A percentile compares a stretch with the other conserved stretches of the same genome.
These are phyloP conservation scores for Penstemon davidsonii DNA, from an alignment of 257 asterid species.

Conservation along the genomic window DNA sequence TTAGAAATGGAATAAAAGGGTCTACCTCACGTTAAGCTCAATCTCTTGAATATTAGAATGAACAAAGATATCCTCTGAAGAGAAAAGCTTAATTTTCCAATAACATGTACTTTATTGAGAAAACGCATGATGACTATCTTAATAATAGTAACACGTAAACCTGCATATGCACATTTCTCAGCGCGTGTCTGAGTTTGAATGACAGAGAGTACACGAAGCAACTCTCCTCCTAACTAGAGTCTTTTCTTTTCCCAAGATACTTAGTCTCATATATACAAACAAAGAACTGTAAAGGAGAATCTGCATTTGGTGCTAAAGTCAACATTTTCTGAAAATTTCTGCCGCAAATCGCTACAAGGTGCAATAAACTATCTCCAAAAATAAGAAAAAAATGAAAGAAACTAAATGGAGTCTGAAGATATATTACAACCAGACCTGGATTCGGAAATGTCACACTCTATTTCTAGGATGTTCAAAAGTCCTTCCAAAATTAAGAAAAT, in stretches of 20 bases:
- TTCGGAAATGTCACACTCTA: neutral
- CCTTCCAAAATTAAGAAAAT: neutral
- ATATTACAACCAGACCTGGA: neutral
- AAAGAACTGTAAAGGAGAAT: neutral
- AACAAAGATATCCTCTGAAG: slow-evolving; percentile 14
- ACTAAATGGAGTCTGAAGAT: neutral
- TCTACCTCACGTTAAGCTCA: slow-evolving; percentile 4
- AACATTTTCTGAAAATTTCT: neutral
- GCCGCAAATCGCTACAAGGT: neutral
- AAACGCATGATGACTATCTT: neutral
- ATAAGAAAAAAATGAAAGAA: neutral
- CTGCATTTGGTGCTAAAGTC: neutral
- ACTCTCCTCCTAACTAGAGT: neutral
- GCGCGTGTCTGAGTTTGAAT: neutral
- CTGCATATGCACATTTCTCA: slow-evolving; percentile 4
- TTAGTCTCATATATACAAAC: neutral
- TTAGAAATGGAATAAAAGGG: slow-evolving; percentile 5
- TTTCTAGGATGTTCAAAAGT: neutral
- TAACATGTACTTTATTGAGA: neutral
- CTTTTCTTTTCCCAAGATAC: neutral
- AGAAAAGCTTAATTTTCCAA: neutral
- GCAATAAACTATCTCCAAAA: neutral
- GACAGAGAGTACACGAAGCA: neutral
- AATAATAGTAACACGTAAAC: neutral
- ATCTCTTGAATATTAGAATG: neutral